Evolutionary conservation across 768 basidiomycete species (phyloP), one percentile per base, ranked within the genome.

Genomic region (Arthromyces matolae): DNA sequence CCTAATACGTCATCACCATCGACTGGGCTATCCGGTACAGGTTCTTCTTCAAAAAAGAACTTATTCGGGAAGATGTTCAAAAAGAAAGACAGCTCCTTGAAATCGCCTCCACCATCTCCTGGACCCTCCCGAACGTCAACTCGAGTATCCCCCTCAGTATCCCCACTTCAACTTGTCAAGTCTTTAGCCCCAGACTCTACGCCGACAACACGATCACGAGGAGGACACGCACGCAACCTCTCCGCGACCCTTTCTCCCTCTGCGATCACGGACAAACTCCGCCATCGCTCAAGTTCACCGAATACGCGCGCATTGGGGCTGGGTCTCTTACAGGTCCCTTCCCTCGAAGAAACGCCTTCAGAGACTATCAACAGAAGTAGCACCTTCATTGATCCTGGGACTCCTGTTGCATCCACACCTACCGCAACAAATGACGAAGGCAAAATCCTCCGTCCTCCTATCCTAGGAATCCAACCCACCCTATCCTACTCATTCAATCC

Each of bases 41-140:
- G 38, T 16, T 32, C 53, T 6, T 43, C 56, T 4, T 45, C 61
- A 49, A 78, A 82, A 50, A 68, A 79, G 18, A 83, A 79, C 52
- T 77, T 91, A 16, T 86, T 90, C 53, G 76, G 82, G 22, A 85
- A 78, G 60, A 66, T 90, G 27, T 91, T 91, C 71, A 85, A 78
- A 60, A 79, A 75, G n/a, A 51, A 59, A 34, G 56, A 62, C 36
- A 49, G 10, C 13, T 20, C 42, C 9, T 5, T 42, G 29, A 33
- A 24, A 5, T 32, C 46, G n/a, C 56, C 65, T 35, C 58, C 65
- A n/a, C 35, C 61, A 8, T 48, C 67, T 49, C 59, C 67, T 36
- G 46, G 59, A 51, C 59, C 59, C 58, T 45, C 66, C n/a, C n/a
- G n/a, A n/a, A 53, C 49, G 64, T 54, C 54, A n/a, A n/a, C n/a